A percentile compares a stretch with the other conserved stretches of the same genome.
phyloP scores from a whole-genome alignment of 352 stramenopile species.

The Globisporangium carolinianum region DNA sequence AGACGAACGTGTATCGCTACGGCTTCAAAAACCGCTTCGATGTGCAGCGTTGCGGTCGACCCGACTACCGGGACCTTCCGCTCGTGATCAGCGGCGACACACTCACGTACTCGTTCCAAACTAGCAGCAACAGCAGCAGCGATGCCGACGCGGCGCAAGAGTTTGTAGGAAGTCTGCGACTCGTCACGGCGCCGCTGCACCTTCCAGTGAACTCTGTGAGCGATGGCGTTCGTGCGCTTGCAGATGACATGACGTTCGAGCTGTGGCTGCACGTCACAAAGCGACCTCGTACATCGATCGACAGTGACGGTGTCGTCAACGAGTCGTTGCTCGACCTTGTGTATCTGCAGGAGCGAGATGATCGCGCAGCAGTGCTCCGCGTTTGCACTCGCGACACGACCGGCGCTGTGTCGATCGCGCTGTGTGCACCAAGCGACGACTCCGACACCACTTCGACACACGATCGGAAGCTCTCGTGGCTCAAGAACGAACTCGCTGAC shows the following conservation, averaged over 20 bases:
- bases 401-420: neutral
- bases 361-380: constrained; percentile 6
- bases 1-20: constrained; percentile 53
- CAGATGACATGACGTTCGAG: constrained; percentile 44
- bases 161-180: constrained; percentile 27
- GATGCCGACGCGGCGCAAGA: constrained; percentile 14
- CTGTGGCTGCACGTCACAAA: constrained; percentile 35
- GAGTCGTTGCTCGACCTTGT: constrained; percentile 18
- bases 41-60: constrained; percentile 28
- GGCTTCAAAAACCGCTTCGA: constrained; percentile 53
- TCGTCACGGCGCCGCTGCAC: constrained; percentile 12
- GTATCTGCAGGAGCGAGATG: constrained; percentile 9
- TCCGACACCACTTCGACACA: too few relatives aligned
- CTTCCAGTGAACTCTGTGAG: constrained; percentile 6
- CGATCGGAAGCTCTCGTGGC: neutral
- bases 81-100: constrained; percentile 39
- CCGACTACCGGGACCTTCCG: constrained; percentile 17
- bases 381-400: constrained; percentile 5
- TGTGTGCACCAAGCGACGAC: neutral
- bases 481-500: neutral
- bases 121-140: neutral
- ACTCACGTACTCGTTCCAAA: constrained; percentile 29
- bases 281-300: neutral
- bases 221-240: constrained; percentile 4
- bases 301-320: neutral